Evolutionary conservation across 345 rosid species (phyloP).

Genomic region (Fremontodendron californicum): DNA sequence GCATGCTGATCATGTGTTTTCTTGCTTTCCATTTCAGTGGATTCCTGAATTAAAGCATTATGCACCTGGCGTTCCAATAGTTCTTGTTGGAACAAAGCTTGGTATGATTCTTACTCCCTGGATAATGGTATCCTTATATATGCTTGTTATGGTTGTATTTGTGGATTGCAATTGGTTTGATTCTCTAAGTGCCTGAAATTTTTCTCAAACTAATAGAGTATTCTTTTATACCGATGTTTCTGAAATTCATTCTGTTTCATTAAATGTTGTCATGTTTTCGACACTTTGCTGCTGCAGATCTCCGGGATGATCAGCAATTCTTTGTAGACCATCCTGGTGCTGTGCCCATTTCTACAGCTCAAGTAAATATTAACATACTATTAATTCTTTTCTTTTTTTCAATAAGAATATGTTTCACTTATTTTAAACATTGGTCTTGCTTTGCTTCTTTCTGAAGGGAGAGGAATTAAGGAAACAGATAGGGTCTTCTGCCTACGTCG

Average conservation of each 20-base stretch:
- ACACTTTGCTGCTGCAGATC: constrained; percentile 1
- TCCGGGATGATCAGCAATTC: background rate
- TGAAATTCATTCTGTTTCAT: background rate
- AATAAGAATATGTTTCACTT: background rate
- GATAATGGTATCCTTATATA: background rate
- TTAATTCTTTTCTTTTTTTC: background rate
- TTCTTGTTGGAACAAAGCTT: constrained; percentile 42
- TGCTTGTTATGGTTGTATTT: background rate
- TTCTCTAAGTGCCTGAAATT: background rate
- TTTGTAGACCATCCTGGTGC: background rate
- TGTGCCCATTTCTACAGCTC: constrained; percentile 52
- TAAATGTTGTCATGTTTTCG: background rate
- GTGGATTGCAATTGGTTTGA: background rate
- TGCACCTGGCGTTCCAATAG: constrained; percentile 51
- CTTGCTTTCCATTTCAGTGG: constrained; percentile 12
- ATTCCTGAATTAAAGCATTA: constrained; percentile 19
- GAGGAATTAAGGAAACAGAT: constrained; percentile 88
- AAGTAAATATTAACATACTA: constrained; percentile 29
- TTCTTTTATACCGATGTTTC: background rate
- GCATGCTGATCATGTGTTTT: background rate
- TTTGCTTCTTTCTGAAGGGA: constrained; percentile 45
- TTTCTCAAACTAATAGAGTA: background rate
- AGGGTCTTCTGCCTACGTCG: constrained; percentile 66
- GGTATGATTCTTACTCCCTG: background rate
- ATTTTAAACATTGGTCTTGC: background rate